Evolutionary conservation across 2,329 filamentous ascomycete species (phyloP), one percentile per base, ranked within the genome.

Genomic region (Dothistroma septosporum): DNA sequence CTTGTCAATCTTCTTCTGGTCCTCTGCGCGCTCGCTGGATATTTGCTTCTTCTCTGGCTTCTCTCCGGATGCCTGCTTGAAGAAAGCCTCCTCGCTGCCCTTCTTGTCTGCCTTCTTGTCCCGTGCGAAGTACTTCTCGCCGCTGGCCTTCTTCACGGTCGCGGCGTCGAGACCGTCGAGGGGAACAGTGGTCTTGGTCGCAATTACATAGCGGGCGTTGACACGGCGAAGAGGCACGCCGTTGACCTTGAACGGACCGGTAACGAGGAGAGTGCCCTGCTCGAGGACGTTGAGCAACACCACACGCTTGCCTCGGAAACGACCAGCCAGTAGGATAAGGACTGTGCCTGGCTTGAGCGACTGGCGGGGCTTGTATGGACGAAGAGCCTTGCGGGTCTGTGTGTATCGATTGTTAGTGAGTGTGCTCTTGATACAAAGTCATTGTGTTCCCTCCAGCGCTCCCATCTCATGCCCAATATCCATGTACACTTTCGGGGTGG

Each of bases 181-280:
- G 78, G 93, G 88, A 76, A 96, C 85, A 82, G 88, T 90, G 78
- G 88, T 87, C 75, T 88, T 91, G 76, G 91, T 95, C 77, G 90
- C 91, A 79, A 95, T 95, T 78, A 95, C 91, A 82, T 94, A 95
- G 82, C 90, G 88, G 78, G 91, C 85, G 84, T 95, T 95, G 79
- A 95, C 90, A 80, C 84, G 87, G 83, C 94, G 89, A 77, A 99
- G 89, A 73, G 94, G 94, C 71, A 99, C 94, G 81, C 94, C 94
- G 85, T 99, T 99, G 84, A 99, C 89, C 89, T 97, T 99, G 90
- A 97, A 99, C 79, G 94, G 94, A 76, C 94, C 94, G 78, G 94
- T 99, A 76, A 99, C 92, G 79, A 99, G 91, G 80, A 99, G 92
- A 71, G 97, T 91, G 83, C 94, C 94, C 85, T 97, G 91, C 78